Evolutionary conservation across 805 yeast species (phyloP), one percentile per base, ranked within the genome.

Genomic region (Grigorovia transvaalensis): DNA sequence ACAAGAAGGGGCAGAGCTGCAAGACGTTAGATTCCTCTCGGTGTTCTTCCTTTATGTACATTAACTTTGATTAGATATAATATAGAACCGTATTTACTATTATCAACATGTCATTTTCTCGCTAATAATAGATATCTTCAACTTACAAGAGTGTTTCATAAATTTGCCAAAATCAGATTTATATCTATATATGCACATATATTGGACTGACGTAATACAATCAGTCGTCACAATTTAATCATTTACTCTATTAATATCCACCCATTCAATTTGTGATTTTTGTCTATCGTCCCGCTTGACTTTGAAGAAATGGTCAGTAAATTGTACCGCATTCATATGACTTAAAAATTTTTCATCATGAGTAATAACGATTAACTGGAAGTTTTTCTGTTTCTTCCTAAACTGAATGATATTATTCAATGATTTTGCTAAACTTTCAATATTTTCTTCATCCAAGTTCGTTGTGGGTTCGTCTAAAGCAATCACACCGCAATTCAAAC

Each of bases 391-490:
- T 40, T 73, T 74, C 50, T 79, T 77, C 58, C 99, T 76, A 59
- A 81, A 68, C 43, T 81, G 84, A 53, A 93, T 88, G 50, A 93
- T 87, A 48, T 75, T 76, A 54, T 82, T 78, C 57, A 93, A 72
- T 1, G 96, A 83, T 57, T 75, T 79, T 0, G 98, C 99, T 54
- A 93, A 75, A 42, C 96, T 81, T 59, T 85, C 95, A 50, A 90
- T 81, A 62, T 93, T 93, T 53, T 86, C 96, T 48, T 78, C 80
- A 68, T 93, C 99, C 52, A 93, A 73, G 61, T 93, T 93, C 0
- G 99, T 93, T 0, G 99, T 93, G 9, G 99, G 99, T 69, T 93
- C 99, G 69, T 93, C 99, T 43, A 93, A 74, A 0, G 98, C 96
- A 59, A 93, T 88, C 68, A 93, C 85, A 48, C 99, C 99, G 71